Evolutionary conservation across 2,329 filamentous ascomycete genomes (phyloP).

Genomic region (Fusarium globosum): DNA sequence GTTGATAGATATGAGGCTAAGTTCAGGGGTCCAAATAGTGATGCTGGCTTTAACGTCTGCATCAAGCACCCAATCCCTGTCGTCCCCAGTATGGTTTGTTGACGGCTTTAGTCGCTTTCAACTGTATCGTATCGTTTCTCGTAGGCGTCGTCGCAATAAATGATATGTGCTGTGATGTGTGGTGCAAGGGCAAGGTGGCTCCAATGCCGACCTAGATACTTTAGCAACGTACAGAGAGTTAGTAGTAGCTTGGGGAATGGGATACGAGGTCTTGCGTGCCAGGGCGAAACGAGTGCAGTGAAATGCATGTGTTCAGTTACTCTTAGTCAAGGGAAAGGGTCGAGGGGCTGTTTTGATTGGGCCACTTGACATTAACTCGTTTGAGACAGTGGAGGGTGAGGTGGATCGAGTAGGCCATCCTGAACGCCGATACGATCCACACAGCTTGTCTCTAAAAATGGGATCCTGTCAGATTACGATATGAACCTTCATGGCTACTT

Average conservation of each 20-base stretch:
- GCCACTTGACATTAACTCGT: slow-evolving; percentile 2
- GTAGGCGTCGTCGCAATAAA: slow-evolving; percentile 13
- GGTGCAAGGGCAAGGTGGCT: slow-evolving; percentile 38
- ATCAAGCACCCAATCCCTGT: neutral
- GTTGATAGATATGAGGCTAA: slow-evolving; percentile 16
- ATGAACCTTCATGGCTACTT: neutral
- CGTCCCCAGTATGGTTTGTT: neutral
- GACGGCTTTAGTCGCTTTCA: neutral
- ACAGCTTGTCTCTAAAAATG: slow-evolving; percentile 23
- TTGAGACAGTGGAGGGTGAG: neutral
- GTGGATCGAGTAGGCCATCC: slow-evolving; percentile 12
- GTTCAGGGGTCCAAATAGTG: slow-evolving; percentile 4
- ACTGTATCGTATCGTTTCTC: slow-evolving; percentile 12
- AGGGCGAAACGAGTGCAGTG: slow-evolving; percentile 29
- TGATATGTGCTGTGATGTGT: neutral
- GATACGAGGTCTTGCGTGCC: slow-evolving; percentile 38
- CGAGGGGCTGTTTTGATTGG: slow-evolving; percentile 37
- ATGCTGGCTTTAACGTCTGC: slow-evolving; percentile 8
- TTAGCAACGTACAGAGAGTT: neutral
- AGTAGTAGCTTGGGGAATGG: slow-evolving; percentile 22
- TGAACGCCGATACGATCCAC: slow-evolving; percentile 25
- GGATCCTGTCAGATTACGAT: slow-evolving; percentile 16
- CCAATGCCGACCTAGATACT: slow-evolving; percentile 29
- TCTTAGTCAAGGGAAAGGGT: slow-evolving; percentile 32
- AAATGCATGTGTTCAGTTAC: slow-evolving; percentile 37